Evolutionary conservation across 2,329 filamentous ascomycete species (phyloP), one percentile per base, ranked within the genome.

Genomic region (Aspergillus aculeatinus): DNA sequence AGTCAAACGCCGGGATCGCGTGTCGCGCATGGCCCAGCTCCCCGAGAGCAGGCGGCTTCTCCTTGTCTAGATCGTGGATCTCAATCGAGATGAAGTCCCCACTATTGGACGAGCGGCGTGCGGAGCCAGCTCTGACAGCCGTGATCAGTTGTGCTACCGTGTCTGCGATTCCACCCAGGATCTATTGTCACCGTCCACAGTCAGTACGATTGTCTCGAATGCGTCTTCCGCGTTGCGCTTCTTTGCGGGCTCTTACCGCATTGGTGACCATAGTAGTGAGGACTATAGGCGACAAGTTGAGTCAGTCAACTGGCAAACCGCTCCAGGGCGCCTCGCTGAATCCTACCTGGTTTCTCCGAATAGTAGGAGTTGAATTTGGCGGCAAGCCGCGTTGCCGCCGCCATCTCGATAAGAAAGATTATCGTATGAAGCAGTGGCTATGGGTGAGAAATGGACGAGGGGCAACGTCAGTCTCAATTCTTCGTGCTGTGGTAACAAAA

Each of bases 211-310:
- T 51, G 44, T n/a, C 48, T 52, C 56, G 39, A 29, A 50, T 54
- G 27, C 12, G 35, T 25, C 23, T n/a, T n/a, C 50, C n/a, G 35
- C n/a, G 27, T 35, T 29, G 4, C 58, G 50, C 29, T 7, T 51
- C 23, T 25, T 14, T 16, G 33, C 29, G 53, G 47, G 25, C 49
- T 35, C 85, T 73, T 86, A 89, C 89, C 67, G 95, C 91, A 80
- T 99, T 99, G 75, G 94, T 96, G 73, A 97, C 91, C 94, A 99
- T 99, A 78, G 96, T 99, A 63, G 95, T 99, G 71, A 99, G 86
- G 48, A 99, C 91, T 90, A 73, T 60, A 55, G 42, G 60, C 35
- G 31, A 59, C 16, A 50, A 21, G 27, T 60, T 33, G 60, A 52
- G 67, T 71, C 60, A 70, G 67, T 33, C 60, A 25, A 48, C 54